A percentile compares a stretch with the other conserved stretches of the same genome.
Evolutionary conservation across 495 filamentous ascomycete species (phyloP).

Genomic region (Achaetomiella virescens): DNA sequence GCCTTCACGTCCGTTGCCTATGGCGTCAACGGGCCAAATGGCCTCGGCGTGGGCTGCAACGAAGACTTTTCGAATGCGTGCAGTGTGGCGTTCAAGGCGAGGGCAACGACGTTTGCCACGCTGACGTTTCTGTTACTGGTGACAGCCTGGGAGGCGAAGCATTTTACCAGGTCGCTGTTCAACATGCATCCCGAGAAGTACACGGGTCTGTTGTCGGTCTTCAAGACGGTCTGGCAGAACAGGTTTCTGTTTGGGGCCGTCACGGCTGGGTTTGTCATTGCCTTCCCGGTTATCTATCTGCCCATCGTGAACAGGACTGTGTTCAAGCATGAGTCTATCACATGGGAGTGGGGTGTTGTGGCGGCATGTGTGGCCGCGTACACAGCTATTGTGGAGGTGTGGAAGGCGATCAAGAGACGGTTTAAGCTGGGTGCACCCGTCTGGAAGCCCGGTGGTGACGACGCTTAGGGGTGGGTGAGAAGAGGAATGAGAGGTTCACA

Average conservation of each 20-base stretch:
- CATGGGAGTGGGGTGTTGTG: conserved; percentile 66
- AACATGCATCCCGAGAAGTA: conserved; percentile 62
- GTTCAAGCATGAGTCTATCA: conserved; percentile 67
- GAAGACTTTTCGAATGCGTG: conserved; percentile 47
- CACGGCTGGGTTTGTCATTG: conserved; percentile 58
- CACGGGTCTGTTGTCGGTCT: conserved; percentile 43
- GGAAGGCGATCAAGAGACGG: conserved; percentile 58
- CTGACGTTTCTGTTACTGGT: conserved; percentile 67
- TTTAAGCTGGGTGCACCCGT: conserved; percentile 11
- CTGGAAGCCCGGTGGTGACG: not conserved
- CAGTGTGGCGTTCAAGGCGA: conserved; percentile 61
- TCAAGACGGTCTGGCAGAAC: conserved; percentile 62
- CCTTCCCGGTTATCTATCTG: conserved; percentile 68
- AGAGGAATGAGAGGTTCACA: not conserved
- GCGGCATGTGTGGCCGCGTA: conserved; percentile 54
- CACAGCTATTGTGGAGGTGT: conserved; percentile 54
- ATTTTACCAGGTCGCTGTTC: conserved; percentile 62
- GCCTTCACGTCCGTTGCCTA: conserved; percentile 65
- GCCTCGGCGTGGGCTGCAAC: conserved; percentile 61
- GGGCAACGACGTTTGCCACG: conserved; percentile 68
- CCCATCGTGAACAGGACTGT: conserved; percentile 60
- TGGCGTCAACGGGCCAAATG: conserved; percentile 55
- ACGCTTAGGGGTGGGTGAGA: not conserved
- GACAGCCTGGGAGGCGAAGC: conserved; percentile 68
- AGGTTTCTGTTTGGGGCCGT: conserved; percentile 68